Base-by-base conservation (phyloP, 495 filamentous ascomycete species). In the Poronia punctata region DNA sequence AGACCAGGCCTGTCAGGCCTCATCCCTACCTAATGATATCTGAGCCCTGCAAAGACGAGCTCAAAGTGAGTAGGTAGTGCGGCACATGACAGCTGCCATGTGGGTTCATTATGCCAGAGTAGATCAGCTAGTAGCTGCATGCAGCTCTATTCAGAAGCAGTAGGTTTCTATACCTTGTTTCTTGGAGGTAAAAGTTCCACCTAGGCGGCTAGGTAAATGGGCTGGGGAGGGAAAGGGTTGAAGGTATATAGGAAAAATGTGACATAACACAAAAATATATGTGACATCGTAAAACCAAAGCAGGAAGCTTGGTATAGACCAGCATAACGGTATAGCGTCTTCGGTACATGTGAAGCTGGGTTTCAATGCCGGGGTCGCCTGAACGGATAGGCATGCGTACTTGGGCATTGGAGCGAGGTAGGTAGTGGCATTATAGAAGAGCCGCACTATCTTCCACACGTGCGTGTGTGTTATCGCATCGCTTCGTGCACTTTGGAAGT, bases 351-450 rank as follows among this genome's bases (percentile, higher is more conserved):
- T 24, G 37, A 24, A 20, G 12, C n/a, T 14, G 23, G 38, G 29
- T 26, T 17, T 12, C 20, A 23, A 22, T 22, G 29, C 38, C 19
- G 21, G 26, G 38, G 21, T 16, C n/a, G n/a, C n/a, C n/a, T n/a
- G n/a, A n/a, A n/a, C n/a, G n/a, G n/a, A n/a, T n/a, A n/a, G n/a
- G n/a, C n/a, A n/a, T n/a, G n/a, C n/a, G n/a, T n/a, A n/a, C n/a
- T n/a, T n/a, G 22, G 19, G 12, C 28, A 33, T 41, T 12, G 28
- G 32, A 11, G 27, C 32, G 29, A 20, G 27, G 38, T 28, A 28
- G 26, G 38, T 40, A 40, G 38, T 40, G 15, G 38, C 19, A 40
- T 40, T 31, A 40, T 40, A 30, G 27, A 40, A 40, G 38, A 40
- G 38, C 38, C 38, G 38, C 38, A 40, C 17, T 40, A 40, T 31